A percentile compares a stretch with the other conserved stretches of the same genome.
phyloP scores from a whole-genome alignment of 352 stramenopile genomes.

The Achlya hypogyna region DNA sequence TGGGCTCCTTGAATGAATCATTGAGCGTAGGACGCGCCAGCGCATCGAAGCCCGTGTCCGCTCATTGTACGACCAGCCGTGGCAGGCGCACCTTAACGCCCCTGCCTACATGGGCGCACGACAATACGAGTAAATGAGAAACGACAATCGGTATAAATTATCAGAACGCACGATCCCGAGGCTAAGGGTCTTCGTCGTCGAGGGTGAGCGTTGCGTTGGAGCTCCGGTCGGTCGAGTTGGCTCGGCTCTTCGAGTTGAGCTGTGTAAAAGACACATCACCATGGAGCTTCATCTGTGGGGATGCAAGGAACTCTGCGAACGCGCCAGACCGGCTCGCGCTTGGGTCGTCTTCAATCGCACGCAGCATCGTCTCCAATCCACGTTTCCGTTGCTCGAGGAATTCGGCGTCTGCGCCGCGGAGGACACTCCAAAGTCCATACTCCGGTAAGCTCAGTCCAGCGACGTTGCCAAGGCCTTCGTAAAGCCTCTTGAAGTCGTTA shows the following conservation, averaged over 20 bases:
- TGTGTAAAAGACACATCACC: neutral
- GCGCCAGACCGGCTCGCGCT: neutral
- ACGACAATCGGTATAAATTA: neutral
- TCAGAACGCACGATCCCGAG: neutral
- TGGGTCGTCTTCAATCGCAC: neutral
- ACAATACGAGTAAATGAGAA: neutral
- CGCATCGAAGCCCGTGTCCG: slow-evolving; percentile 2
- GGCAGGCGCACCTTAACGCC: neutral
- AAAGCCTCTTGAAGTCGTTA: neutral
- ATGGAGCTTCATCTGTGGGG: neutral
- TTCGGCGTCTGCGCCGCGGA: neutral
- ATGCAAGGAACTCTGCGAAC: neutral
- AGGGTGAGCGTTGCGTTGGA: neutral
- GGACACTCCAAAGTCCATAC: neutral
- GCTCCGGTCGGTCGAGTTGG: neutral
- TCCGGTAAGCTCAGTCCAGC: neutral
- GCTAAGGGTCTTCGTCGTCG: neutral
- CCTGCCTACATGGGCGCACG: neutral
- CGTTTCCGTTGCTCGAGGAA: neutral
- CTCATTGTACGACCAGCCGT: slow-evolving; percentile 9
- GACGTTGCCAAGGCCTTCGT: neutral
- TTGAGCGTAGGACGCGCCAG: neutral
- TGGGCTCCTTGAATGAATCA: neutral
- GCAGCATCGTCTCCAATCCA: neutral
- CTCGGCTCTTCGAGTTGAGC: neutral